phyloP scores from a whole-genome alignment of 1,139 yeast species.

The Magnusiomyces fungicola region DNA sequence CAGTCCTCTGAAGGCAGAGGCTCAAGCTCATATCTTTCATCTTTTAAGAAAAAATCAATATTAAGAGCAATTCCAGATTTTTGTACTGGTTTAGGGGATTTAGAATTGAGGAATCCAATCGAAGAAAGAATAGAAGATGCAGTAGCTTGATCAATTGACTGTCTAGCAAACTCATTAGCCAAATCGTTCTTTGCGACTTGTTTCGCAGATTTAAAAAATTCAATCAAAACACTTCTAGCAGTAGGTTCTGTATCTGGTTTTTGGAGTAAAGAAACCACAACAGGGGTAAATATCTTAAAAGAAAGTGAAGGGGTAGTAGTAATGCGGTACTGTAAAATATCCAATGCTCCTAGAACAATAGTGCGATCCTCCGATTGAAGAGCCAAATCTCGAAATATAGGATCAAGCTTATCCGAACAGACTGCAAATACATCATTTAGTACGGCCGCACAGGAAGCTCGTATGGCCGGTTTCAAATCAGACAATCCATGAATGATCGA shows the following conservation, averaged over 20 bases:
- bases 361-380: constrained; percentile 38
- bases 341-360: constrained; percentile 41
- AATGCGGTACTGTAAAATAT: constrained; percentile 33
- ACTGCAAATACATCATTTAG: constrained; percentile 64
- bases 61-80: constrained; percentile 15
- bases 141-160: constrained; percentile 17
- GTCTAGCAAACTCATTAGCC: constrained; percentile 39
- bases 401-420: constrained; percentile 50
- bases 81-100: neutral
- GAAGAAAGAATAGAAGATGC: constrained; percentile 14
- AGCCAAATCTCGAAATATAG: constrained; percentile 44
- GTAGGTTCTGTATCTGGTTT: constrained; percentile 20
- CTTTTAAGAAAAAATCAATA: constrained; percentile 21
- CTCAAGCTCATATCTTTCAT: constrained; percentile 31
- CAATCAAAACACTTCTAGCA: constrained; percentile 31
- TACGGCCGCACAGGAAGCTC: constrained; percentile 48
- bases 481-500: constrained; percentile 47
- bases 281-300: constrained; percentile 39
- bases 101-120: constrained; percentile 3
- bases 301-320: constrained; percentile 25
- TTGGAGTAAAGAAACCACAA: constrained; percentile 35
- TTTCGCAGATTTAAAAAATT: constrained; percentile 39
- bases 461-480: constrained; percentile 40
- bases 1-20: constrained; percentile 25
- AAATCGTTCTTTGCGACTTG: constrained; percentile 44